A percentile compares a stretch with the other conserved stretches of the same genome.
Evolutionary conservation across 1,284 basidiomycete genomes (phyloP).

Genomic region (Puccinia polysora): DNA sequence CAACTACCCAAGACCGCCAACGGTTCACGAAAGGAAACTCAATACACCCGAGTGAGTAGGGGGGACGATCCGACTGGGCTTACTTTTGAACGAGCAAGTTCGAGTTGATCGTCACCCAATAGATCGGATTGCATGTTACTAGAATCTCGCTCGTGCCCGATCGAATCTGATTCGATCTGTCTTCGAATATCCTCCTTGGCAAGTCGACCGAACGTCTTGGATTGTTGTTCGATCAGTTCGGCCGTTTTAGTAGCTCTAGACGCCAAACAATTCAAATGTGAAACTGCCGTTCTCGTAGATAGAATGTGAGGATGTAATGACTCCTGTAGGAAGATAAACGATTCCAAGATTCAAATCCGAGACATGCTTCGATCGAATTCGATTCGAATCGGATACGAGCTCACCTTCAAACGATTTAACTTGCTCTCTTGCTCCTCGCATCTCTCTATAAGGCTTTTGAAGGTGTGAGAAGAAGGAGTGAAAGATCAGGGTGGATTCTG

Average conservation of each 20-base stretch:
- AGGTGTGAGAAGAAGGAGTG: background rate
- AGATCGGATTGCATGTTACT: conserved; percentile 14
- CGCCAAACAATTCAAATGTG: conserved; percentile 11
- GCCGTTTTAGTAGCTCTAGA: conserved; percentile 5
- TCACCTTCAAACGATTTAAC: conserved; percentile 12
- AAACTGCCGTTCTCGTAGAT: conserved; percentile 16
- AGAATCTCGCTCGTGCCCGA: conserved; percentile 5
- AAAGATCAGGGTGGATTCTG: background rate
- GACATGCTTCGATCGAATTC: background rate
- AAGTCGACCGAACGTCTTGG: background rate
- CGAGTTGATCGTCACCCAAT: conserved; percentile 20
- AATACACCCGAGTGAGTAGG: background rate
- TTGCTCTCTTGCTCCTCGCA: conserved; percentile 5
- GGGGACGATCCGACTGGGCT: background rate
- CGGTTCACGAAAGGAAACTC: background rate
- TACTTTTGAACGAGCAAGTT: conserved; percentile 21
- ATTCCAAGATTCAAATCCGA: too few species aligned
- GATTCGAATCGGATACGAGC: background rate
- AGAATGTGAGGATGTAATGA: conserved; percentile 18
- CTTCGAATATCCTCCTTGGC: background rate
- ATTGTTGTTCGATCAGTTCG: conserved; percentile 14
- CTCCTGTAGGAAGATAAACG: background rate
- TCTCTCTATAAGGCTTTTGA: background rate
- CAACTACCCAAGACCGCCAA: background rate
- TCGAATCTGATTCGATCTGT: conserved; percentile 15